A percentile compares a stretch with the other conserved stretches of the same genome.
Evolutionary conservation across 768 basidiomycete genomes (phyloP).

Genomic region (Russula emetica): DNA sequence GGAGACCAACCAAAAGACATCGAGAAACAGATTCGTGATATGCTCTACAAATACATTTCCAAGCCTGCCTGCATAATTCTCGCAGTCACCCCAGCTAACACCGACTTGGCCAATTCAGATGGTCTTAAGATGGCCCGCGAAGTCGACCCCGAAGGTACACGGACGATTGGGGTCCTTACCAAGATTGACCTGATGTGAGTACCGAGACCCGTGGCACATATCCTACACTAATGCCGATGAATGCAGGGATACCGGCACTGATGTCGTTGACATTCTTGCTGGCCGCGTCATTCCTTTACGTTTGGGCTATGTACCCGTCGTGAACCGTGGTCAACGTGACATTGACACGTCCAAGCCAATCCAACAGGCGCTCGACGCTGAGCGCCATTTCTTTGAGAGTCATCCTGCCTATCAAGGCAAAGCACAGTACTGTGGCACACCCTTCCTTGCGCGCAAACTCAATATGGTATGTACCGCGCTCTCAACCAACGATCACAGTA

Average conservation of each 20-base stretch:
- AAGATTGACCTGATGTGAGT: constrained; percentile 96
- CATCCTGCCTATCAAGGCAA: constrained; percentile 92
- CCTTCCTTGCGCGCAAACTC: constrained; percentile 90
- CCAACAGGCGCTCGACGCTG: constrained; percentile 76
- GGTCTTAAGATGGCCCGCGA: constrained; percentile 94
- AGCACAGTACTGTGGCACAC: constrained; percentile 94
- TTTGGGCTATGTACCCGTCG: constrained; percentile 96
- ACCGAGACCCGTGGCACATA: constrained; percentile 13
- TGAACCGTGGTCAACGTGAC: constrained; percentile 96
- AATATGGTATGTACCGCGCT: constrained; percentile 64
- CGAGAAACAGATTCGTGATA: constrained; percentile 94
- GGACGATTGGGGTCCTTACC: constrained; percentile 97
- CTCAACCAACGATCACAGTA: background rate
- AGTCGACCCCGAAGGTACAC: constrained; percentile 93
- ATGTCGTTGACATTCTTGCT: constrained; percentile 98
- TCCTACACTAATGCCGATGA: constrained; percentile 12
- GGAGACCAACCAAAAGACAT: constrained; percentile 97
- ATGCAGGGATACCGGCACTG: constrained; percentile 91
- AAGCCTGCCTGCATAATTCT: constrained; percentile 95
- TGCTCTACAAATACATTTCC: constrained; percentile 93
- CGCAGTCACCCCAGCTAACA: constrained; percentile 93
- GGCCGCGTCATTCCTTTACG: constrained; percentile 95
- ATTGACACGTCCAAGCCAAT: constrained; percentile 90
- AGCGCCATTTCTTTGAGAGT: constrained; percentile 91
- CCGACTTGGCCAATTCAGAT: constrained; percentile 97